Evolutionary conservation across 2,329 filamentous ascomycete species (phyloP), one percentile per base, ranked within the genome.

Genomic region (Paecilomyces sp.): DNA sequence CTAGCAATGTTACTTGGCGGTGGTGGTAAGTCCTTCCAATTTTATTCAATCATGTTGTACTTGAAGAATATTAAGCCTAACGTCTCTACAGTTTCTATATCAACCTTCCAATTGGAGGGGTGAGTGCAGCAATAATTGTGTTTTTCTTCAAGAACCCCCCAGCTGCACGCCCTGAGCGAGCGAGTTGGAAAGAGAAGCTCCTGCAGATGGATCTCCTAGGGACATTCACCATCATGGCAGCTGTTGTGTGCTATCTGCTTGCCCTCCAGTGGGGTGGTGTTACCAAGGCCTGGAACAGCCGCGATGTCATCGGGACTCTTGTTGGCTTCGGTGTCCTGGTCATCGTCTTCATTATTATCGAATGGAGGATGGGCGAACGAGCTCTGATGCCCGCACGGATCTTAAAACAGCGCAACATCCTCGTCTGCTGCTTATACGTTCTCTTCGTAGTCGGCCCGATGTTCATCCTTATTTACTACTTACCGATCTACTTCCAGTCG

Each of bases 1-100:
- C 78, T 24, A 74, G 78, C 62, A 67, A 76, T 55, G 66, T 80
- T 6, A 72, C 76, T 28, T 80, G 79, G 78, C 66, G 79, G 9
- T 79, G 78, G 77, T 80, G 67, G 61, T 58, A 59, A 41, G 58
- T 59, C 13, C 11, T 34, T 54, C 22, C 24, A 3, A 22, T 5
- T 53, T 53, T 25, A 24, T 28, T 53, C 28, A 18, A 53, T 22
- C 11, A 3, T 11, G 4, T 24, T 53, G 22, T 25, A n/a, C 3
- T 13, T 25, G 18, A 8, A 28, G 22, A 22, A 22, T 22, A 22
- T 22, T 2, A 8, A 30, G 22, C 25, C 51, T 30, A 12, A 53
- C 51, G 28, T 13, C 12, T 15, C 28, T 24, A n/a, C 11, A 63
- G 62, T 55, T 74, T 74, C 57, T 74, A 73, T 61, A 71, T 74